Percentiles rank a stretch among this genome's conserved stretches.
Conservation (phyloP, 2,329 filamentous ascomycete genomes). For the Cercospora sp. region DNA sequence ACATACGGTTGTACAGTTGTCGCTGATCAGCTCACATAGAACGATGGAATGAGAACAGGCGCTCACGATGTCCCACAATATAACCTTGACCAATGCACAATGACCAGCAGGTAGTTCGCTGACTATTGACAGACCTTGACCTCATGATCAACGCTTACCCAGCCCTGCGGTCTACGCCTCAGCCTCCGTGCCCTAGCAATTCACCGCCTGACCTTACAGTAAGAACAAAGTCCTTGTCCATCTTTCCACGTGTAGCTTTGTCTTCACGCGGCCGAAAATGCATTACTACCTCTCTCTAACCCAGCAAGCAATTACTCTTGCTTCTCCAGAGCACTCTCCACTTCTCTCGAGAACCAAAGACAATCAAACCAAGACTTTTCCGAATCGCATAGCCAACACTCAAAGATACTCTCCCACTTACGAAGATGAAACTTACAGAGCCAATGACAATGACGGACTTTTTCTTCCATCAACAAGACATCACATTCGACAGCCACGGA, state of each 20-base stretch:
- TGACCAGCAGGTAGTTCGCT: background rate
- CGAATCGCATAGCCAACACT: background rate
- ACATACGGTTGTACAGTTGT: background rate
- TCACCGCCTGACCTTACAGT: background rate
- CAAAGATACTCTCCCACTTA: background rate
- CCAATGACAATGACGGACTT: background rate
- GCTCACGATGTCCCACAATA: background rate
- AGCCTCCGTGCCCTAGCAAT: background rate
- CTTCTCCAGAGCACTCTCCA: background rate
- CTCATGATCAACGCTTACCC: background rate
- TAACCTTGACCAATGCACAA: background rate
- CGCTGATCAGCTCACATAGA: background rate
- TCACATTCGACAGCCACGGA: slow-evolving; percentile 1
- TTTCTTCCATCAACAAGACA: background rate
- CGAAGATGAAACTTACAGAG: background rate
- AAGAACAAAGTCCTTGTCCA: background rate
- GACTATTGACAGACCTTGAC: background rate
- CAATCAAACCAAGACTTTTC: background rate
- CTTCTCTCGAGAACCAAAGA: background rate
- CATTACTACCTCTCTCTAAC: background rate
- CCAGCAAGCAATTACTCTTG: background rate
- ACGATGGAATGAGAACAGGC: background rate
- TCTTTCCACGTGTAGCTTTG: background rate
- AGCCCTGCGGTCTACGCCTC: background rate
- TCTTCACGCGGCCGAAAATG: background rate